Base-by-base conservation (phyloP, 2,329 filamentous ascomycete genomes). In the Clonostachys solani region DNA sequence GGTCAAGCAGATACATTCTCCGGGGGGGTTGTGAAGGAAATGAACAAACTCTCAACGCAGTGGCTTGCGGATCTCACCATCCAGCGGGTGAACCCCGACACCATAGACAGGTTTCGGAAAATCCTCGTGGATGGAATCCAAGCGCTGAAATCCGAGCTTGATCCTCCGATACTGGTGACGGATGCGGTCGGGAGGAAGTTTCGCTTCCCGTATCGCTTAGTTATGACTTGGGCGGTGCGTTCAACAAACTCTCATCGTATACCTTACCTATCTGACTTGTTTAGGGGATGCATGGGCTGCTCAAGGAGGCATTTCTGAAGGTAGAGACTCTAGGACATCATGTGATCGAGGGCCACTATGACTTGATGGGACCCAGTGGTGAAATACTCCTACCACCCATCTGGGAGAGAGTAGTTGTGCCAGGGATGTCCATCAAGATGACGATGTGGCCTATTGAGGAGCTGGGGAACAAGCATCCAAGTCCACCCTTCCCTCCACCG, bases 121-220 rank as follows among this genome's bases (percentile, higher is more conserved):
- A n/a, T n/a, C n/a, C n/a, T n/a, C n/a, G n/a, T n/a, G n/a, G n/a
- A n/a, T n/a, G n/a, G n/a, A n/a, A n/a, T n/a, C n/a, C n/a, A 73
- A 37, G 73, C 75, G 46, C 67, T 69, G 16, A 73, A 74, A 57
- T 73, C 73, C 56, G 65, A 68, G 12, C 64, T 71, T 40, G 87
- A 89, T 63, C 75, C 83, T 41, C 89, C 88, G 3, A 89, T 96
- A 63, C 86, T 85, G 55, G 95, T 95, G 71, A 95, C 95, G 67
- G 92, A 96, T 62, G 91, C 91, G 1, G 83, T 96, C n/a, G 89
- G 89, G 33, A 80, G 92, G 54, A 95, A 95, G 65, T 96, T 95
- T 64, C 92, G 83, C 67, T 95, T 96, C 60, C 92, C 92, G 2
- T 96, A 86, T 68, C 82, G 92, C 52, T 65, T 95, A 33, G 95